These are phyloP conservation scores for Guillardia theta DNA, from an alignment of 78 protist species.

Conservation along the genomic window DNA sequence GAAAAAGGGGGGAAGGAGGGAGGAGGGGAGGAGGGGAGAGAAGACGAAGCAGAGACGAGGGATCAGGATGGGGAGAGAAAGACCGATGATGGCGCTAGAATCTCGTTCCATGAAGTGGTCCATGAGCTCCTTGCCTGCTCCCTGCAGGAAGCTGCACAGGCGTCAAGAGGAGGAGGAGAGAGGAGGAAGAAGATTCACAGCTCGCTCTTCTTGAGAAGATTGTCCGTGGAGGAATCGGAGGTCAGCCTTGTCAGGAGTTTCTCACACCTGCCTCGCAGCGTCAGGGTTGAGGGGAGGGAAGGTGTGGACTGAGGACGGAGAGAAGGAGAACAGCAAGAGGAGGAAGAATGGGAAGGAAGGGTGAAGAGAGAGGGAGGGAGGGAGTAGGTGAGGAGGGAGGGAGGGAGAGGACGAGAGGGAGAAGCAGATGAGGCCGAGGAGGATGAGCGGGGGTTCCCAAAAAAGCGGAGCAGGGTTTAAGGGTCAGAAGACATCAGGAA, in stretches of 20 bases:
- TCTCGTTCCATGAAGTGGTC: background rate
- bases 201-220: background rate
- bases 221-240: background rate
- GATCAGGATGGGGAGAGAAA: background rate
- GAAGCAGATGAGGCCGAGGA: background rate
- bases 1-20: background rate
- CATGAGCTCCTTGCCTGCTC: constrained; percentile 9
- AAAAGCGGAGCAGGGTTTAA: too few relatives aligned
- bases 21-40: background rate
- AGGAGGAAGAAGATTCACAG: background rate
- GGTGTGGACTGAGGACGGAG: background rate
- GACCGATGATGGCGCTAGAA: background rate
- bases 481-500: too few relatives aligned
- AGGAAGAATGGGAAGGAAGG: background rate
- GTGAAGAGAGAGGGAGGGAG: background rate
- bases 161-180: too few relatives aligned
- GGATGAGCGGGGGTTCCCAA: background rate
- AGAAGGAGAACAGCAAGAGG: background rate
- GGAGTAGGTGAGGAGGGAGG: background rate
- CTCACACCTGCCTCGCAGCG: background rate
- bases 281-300: background rate
- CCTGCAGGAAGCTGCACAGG: background rate
- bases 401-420: background rate
- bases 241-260: background rate
- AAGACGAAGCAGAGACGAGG: background rate